Evolutionary conservation across 2,329 filamentous ascomycete species (phyloP).

Genomic region (Pseudohalonectria lignicola): DNA sequence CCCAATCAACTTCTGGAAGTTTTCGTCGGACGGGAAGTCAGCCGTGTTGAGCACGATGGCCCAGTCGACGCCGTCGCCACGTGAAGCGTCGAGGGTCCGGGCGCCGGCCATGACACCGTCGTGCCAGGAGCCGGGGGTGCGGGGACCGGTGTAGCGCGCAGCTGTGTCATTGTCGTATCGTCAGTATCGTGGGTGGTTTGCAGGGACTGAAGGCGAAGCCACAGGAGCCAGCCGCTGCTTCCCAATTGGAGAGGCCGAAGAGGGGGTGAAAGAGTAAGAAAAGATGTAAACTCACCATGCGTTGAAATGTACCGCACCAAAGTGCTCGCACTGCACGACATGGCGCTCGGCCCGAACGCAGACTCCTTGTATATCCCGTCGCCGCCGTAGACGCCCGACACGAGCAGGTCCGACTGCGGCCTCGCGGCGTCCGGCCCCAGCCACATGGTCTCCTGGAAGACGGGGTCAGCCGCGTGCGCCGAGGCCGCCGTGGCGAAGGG

Average conservation of each 20-base stretch:
- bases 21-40: not conserved
- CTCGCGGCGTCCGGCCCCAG: not conserved
- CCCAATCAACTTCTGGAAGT: not conserved
- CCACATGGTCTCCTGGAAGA: not conserved
- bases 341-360: not conserved
- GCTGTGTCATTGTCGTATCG: too few species aligned
- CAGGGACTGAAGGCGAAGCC: too few species aligned
- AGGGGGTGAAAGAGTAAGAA: not conserved
- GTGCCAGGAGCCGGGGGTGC: not conserved
- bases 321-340: not conserved
- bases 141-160: not conserved
- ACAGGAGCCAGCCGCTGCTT: too few species aligned
- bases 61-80: not conserved
- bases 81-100: not conserved
- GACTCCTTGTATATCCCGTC: conserved; percentile 1
- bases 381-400: not conserved
- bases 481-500: not conserved
- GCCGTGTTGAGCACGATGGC: not conserved
- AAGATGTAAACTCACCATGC: not conserved
- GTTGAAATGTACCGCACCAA: not conserved
- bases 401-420: not conserved
- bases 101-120: not conserved
- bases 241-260: not conserved
- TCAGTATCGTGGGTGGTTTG: too few species aligned
- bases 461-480: not conserved